Percentiles rank a stretch among this genome's conserved stretches.
phyloP scores from a whole-genome alignment of 2,329 filamentous ascomycete genomes.

The Penicillium sp. region DNA sequence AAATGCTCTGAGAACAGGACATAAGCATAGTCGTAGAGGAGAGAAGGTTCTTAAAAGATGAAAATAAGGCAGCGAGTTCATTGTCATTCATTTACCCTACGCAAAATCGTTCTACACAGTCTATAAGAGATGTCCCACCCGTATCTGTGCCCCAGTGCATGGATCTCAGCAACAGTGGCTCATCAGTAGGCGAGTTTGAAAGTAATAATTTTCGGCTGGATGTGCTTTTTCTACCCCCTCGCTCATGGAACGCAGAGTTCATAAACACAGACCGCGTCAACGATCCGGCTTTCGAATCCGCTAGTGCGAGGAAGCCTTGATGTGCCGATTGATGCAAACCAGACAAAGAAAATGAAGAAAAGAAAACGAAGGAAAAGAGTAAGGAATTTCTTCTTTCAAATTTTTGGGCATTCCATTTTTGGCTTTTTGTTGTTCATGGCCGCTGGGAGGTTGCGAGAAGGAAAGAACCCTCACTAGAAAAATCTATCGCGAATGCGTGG shows the following conservation, averaged over 20 bases:
- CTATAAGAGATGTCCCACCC: slow-evolving; percentile 53
- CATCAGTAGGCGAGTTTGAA: slow-evolving; percentile 55
- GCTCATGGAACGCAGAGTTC: slow-evolving; percentile 33
- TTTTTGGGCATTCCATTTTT: slow-evolving; percentile 14
- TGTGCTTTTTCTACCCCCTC: slow-evolving; percentile 43
- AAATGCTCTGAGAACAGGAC: not conserved
- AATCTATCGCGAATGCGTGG: slow-evolving; percentile 18
- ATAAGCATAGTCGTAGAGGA: not conserved
- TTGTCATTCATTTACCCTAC: not conserved
- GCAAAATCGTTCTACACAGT: not conserved
- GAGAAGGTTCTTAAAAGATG: not conserved
- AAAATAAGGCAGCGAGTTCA: not conserved
- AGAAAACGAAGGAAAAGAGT: not conserved
- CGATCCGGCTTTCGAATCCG: slow-evolving; percentile 25
- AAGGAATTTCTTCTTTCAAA: slow-evolving; percentile 12
- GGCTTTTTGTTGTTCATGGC: slow-evolving; percentile 14
- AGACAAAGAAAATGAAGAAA: not conserved
- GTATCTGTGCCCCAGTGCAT: slow-evolving; percentile 66
- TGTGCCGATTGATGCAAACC: slow-evolving; percentile 33
- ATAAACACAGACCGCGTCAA: slow-evolving; percentile 23
- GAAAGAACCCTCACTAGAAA: not conserved
- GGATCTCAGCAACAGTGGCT: slow-evolving; percentile 60
- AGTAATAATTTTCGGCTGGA: slow-evolving; percentile 37
- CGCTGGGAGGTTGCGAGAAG: slow-evolving; percentile 5
- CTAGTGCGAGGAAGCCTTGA: slow-evolving; percentile 47